Conservation (phyloP, 208 protist genomes). For the Trypanosomatidae sp. region DNA sequence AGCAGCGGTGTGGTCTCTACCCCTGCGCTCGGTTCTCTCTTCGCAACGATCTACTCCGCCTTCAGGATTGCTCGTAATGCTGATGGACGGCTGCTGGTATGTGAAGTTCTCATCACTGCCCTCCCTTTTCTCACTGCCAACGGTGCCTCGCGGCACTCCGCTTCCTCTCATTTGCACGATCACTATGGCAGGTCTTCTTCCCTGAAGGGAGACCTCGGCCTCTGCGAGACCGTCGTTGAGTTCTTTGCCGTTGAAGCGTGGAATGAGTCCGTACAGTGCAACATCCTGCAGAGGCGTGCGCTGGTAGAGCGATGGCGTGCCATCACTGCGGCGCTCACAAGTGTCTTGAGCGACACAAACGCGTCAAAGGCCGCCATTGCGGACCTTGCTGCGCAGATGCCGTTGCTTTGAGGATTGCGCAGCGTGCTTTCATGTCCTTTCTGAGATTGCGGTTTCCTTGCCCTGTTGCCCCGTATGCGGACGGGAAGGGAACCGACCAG, state of each 20-base stretch:
- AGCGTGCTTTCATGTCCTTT: too few relatives aligned
- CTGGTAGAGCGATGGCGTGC: conserved; percentile 25
- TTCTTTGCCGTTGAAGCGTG: conserved; percentile 80
- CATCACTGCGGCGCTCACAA: conserved; percentile 17
- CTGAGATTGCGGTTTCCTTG: background rate
- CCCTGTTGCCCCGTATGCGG: background rate
- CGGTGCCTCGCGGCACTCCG: background rate
- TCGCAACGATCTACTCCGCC: conserved; percentile 1
- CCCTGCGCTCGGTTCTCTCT: background rate
- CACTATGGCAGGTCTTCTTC: background rate
- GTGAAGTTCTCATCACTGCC: background rate
- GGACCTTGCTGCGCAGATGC: conserved; percentile 41
- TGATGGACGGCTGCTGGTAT: conserved; percentile 3
- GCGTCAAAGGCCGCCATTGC: conserved; percentile 21
- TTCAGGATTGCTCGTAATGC: conserved; percentile 2
- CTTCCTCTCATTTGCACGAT: background rate
- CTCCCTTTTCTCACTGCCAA: conserved; percentile 2
- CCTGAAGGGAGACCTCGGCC: background rate
- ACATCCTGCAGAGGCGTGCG: conserved; percentile 22
- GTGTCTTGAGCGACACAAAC: conserved; percentile 24
- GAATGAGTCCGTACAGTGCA: conserved; percentile 58
- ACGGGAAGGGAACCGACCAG: background rate
- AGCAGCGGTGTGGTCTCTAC: background rate
- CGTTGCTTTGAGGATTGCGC: conserved; percentile 22
- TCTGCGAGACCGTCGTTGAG: conserved; percentile 41